Base-by-base conservation (phyloP, 164 flowering plant genomes). In the Chimonanthus salicifolius region DNA sequence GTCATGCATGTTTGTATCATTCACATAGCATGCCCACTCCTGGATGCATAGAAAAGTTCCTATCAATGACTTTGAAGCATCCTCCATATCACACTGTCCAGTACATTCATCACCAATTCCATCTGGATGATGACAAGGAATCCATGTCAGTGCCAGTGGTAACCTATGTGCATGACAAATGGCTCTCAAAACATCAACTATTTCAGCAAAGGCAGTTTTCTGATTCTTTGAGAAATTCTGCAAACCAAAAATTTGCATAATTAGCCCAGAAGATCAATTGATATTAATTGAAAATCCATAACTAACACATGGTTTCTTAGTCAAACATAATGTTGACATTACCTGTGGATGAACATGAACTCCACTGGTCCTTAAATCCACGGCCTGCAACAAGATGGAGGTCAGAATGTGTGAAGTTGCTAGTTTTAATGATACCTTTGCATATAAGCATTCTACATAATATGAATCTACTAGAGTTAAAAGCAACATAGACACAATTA, bases 71-170 rank as follows among this genome's bases (percentile, higher is more conserved):
- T 33, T 87, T 11, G 98, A 94, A 47, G 91, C 88, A 77, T 94
- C 88, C 50, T 62, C 58, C 46, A 63, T 48, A 33, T 82, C 85
- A 83, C 88, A 91, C 70, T 90, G 93, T 16, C 87, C 76, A 1
- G 92, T 83, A 78, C 89, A 90, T 43, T 91, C 78, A 81, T 87
- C 79, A 8, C 97, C 89, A 11, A 58, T 83, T 80, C 87, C 88
- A 18, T 90, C 85, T 80, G 86, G 93, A 74, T 86, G 89, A 49
- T 72, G 73, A 78, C 92, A 94, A 4, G 95, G 80, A 18, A 84
- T 86, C 99, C 99, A 92, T 50, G 94, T 88, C 78, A 89, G 99
- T 51, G 97, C 97, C 74, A 94, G 78, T 6, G 97, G 99, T 77
- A 94, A 75, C 71, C 74, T 78, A 75, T 90, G 92, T 4, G 90